Percentiles rank a stretch among this genome's conserved stretches.
These are phyloP conservation scores for Blastocystis sp. DNA, from an alignment of 352 stramenopile genomes.

Conservation along the genomic window DNA sequence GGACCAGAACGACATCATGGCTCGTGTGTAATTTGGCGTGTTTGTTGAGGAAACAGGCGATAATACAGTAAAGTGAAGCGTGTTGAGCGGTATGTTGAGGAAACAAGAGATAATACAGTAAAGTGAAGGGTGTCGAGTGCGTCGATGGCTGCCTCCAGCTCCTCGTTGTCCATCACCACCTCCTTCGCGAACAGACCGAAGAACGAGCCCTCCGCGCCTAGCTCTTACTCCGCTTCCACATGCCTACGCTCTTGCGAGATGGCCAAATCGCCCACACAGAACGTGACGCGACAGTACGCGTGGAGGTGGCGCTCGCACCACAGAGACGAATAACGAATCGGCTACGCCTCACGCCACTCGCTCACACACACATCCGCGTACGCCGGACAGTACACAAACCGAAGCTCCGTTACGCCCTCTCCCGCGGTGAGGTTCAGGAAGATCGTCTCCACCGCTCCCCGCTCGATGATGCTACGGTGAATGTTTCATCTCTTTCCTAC, in stretches of 20 bases:
- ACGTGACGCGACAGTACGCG: background rate
- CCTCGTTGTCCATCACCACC: conserved; percentile 12
- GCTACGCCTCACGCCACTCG: background rate
- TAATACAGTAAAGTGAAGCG: background rate
- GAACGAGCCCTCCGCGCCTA: conserved; percentile 4
- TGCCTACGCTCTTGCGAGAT: conserved; percentile 3
- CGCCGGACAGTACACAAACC: conserved; percentile 7
- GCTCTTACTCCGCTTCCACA: background rate
- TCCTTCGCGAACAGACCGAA: background rate
- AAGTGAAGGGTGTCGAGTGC: background rate
- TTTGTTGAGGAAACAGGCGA: background rate
- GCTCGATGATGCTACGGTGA: background rate
- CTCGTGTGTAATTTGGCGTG: background rate
- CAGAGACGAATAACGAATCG: background rate
- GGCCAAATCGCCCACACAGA: conserved; percentile 20
- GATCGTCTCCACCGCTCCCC: background rate
- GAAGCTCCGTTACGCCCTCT: conserved; percentile 5
- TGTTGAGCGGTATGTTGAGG: background rate
- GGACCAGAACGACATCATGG: conserved; percentile 7
- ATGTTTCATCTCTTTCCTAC: background rate
- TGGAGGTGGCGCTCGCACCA: background rate
- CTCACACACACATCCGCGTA: background rate
- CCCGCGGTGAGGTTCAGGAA: conserved; percentile 3
- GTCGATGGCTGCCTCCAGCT: background rate
- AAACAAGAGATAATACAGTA: background rate